Conservation (phyloP, 202 grass and related monocot species). For the Hordeum pubiflorum region DNA sequence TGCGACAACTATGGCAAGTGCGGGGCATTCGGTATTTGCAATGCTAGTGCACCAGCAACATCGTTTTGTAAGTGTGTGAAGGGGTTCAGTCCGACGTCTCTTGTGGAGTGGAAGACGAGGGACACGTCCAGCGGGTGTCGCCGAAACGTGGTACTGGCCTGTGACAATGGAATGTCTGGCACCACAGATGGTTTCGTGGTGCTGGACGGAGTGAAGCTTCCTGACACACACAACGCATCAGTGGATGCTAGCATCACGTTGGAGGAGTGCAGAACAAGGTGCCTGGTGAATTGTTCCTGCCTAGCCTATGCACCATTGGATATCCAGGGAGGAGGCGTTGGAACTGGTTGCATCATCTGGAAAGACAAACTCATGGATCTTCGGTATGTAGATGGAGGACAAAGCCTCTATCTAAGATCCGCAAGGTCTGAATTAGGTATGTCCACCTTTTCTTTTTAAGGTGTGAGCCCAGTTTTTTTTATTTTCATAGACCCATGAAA, state of each 20-base stretch:
- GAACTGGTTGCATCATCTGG: slow-evolving; percentile 39
- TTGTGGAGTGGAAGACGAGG: neutral
- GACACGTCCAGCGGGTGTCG: slow-evolving; percentile 18
- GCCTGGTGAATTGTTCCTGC: slow-evolving; percentile 37
- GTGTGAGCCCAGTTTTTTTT: no score
- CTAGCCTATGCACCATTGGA: slow-evolving; percentile 31
- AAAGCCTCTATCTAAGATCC: neutral
- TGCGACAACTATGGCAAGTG: slow-evolving; percentile 41
- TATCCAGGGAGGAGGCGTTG: neutral
- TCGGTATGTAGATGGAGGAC: slow-evolving; percentile 30
- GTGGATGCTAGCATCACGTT: neutral
- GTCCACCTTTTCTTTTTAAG: neutral
- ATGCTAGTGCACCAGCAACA: neutral
- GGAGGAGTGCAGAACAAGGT: slow-evolving; percentile 31
- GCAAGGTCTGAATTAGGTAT: slow-evolving; percentile 22
- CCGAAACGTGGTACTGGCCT: neutral
- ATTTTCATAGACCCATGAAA: no score
- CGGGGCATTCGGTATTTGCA: slow-evolving; percentile 31
- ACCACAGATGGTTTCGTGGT: slow-evolving; percentile 31
- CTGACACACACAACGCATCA: slow-evolving; percentile 39
- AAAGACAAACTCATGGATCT: slow-evolving; percentile 21
- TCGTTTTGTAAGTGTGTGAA: slow-evolving; percentile 33
- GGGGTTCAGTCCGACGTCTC: slow-evolving; percentile 23
- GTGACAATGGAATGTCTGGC: slow-evolving; percentile 20
- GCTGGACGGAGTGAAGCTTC: slow-evolving; percentile 33